A percentile compares a stretch with the other conserved stretches of the same genome.
Evolutionary conservation across 1,284 basidiomycete species (phyloP).

Genomic region (Rhodofomes roseus): DNA sequence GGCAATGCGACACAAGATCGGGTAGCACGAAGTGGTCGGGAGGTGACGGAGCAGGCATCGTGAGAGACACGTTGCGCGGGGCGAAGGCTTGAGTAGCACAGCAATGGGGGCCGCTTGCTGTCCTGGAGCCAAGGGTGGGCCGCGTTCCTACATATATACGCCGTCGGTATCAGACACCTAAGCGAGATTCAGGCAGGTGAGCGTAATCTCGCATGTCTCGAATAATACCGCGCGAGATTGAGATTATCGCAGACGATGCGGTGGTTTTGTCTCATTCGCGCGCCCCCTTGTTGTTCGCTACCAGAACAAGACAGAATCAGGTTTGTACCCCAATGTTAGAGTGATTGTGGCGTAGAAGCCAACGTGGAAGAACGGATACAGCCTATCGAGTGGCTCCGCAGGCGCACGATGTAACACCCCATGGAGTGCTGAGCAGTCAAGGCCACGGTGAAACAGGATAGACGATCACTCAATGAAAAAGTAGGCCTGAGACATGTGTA

Average conservation of each 20-base stretch:
- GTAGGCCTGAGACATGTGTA: no score
- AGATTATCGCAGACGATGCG: background rate
- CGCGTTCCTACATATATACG: background rate
- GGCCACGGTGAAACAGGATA: no score
- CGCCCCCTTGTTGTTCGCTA: background rate
- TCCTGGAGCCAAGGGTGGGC: background rate
- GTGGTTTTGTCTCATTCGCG: background rate
- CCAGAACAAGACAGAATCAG: background rate
- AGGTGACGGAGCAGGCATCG: background rate
- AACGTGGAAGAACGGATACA: no score
- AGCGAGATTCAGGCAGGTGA: background rate
- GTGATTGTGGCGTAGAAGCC: background rate
- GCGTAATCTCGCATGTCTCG: no score
- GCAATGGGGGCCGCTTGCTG: background rate
- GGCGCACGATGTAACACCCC: no score
- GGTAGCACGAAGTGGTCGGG: constrained; percentile 49
- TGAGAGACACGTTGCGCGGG: background rate
- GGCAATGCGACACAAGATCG: constrained; percentile 60
- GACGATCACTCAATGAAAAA: no score
- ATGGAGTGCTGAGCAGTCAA: no score
- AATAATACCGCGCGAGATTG: background rate
- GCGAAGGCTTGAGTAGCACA: background rate
- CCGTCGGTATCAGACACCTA: background rate
- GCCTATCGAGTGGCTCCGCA: no score
- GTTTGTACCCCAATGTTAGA: no score